Evolutionary conservation across 768 basidiomycete genomes (phyloP).

Genomic region (Tricholoma saponaceum): DNA sequence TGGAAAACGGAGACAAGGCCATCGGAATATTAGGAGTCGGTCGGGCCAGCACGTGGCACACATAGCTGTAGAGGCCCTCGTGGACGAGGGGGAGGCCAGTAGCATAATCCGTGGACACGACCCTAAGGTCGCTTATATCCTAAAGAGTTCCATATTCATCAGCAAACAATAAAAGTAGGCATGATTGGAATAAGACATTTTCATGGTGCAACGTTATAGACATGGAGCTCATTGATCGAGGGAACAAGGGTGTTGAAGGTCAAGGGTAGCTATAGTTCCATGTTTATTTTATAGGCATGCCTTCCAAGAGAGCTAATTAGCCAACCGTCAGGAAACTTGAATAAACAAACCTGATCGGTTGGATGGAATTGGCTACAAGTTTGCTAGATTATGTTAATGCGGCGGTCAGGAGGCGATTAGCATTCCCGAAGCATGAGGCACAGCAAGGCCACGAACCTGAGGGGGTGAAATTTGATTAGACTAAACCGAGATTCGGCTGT

Average conservation of each 20-base stretch:
- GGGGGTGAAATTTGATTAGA: not conserved
- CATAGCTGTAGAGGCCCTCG: not conserved
- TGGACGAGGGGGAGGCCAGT: not conserved
- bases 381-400: not conserved
- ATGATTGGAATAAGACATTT: not conserved
- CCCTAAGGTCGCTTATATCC: not conserved
- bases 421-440: not conserved
- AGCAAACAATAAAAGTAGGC: not conserved
- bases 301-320: no score
- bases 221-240: not conserved
- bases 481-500: not conserved
- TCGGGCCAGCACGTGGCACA: not conserved
- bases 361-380: no score
- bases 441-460: not conserved
- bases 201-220: not conserved
- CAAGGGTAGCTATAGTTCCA: not conserved
- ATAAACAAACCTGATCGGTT: no score
- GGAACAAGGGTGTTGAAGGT: not conserved
- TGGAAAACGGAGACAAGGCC: not conserved
- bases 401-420: not conserved
- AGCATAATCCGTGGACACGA: not conserved
- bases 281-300: no score
- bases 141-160: not conserved
- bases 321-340: no score
- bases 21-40: not conserved